phyloP scores from a whole-genome alignment of 345 rosid genomes.

The Aurinia saxatilis region DNA sequence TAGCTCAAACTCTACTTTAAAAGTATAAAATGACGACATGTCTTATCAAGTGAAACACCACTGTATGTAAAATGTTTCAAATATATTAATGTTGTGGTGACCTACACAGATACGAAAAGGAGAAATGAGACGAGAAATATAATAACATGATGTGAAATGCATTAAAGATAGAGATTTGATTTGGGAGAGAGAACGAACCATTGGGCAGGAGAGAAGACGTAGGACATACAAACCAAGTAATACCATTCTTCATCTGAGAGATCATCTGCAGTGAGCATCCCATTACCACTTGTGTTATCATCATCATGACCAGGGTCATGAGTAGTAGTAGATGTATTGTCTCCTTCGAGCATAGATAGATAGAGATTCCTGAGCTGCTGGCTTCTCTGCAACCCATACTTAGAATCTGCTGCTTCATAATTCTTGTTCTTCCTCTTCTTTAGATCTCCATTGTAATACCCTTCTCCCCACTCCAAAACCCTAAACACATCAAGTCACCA shows the following conservation, averaged over 20 bases:
- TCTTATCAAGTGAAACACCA: neutral
- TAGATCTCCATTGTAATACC: slow-evolving; percentile 81
- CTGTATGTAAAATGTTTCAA: neutral
- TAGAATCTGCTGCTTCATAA: slow-evolving; percentile 26
- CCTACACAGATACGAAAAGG: neutral
- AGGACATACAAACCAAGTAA: slow-evolving; percentile 91
- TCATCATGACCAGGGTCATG: slow-evolving; percentile 18
- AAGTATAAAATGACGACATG: neutral
- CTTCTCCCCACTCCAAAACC: slow-evolving; percentile 64
- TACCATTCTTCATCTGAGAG: slow-evolving; percentile 82
- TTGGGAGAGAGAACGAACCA: slow-evolving; percentile 32
- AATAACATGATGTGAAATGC: neutral
- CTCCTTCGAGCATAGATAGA: slow-evolving; percentile 42
- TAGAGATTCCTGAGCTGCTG: slow-evolving; percentile 65
- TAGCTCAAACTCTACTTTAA: neutral
- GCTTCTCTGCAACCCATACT: slow-evolving; percentile 59
- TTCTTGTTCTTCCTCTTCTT: slow-evolving; percentile 57
- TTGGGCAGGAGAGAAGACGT: slow-evolving; percentile 52
- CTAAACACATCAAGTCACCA: slow-evolving; percentile 18
- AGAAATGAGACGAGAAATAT: too few species aligned
- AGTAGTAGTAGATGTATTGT: slow-evolving; percentile 28
- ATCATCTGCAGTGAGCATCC: slow-evolving; percentile 60
- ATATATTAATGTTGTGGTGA: neutral
- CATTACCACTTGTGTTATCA: neutral
- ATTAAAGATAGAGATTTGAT: neutral